Evolutionary conservation across 371 early-diverging fungal genomes (phyloP).

Genomic region (Lichtheimia corymbifera): DNA sequence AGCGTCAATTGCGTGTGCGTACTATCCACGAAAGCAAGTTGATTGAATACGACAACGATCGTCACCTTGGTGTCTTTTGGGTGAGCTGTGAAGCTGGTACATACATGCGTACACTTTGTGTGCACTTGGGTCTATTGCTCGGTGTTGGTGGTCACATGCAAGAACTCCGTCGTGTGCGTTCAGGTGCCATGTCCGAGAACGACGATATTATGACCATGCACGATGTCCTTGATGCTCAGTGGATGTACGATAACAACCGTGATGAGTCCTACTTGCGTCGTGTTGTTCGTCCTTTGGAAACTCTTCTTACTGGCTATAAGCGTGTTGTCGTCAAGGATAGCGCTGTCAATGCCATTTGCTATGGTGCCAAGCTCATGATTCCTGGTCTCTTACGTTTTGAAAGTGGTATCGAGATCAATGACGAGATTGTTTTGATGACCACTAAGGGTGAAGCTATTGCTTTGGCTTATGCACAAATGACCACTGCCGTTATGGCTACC

Average conservation of each 20-base stretch:
- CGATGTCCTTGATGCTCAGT: conserved; percentile 98
- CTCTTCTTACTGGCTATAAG: conserved; percentile 94
- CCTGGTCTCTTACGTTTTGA: conserved; percentile 98
- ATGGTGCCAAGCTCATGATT: conserved; percentile 98
- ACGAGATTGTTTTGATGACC: conserved; percentile 98
- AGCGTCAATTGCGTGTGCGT: conserved; percentile 99
- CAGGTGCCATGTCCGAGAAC: conserved; percentile 92
- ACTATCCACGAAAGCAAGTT: conserved; percentile 97
- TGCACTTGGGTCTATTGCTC: conserved; percentile 97
- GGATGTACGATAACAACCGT: conserved; percentile 94
- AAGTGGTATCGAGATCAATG: conserved; percentile 92
- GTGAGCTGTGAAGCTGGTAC: conserved; percentile 99
- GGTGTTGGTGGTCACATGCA: conserved; percentile 99
- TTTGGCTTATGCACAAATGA: conserved; percentile 95
- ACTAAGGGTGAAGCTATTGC: conserved; percentile 99
- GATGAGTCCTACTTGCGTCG: conserved; percentile 92
- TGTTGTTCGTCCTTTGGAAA: conserved; percentile 96
- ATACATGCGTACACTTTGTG: conserved; percentile 99
- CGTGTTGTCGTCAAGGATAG: conserved; percentile 99
- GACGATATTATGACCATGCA: conserved; percentile 99
- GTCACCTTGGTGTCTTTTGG: conserved; percentile 97
- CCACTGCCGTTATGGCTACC: conserved; percentile 91
- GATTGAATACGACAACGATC: conserved; percentile 95
- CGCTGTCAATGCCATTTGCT: conserved; percentile 99
- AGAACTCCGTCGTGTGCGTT: conserved; percentile 98